phyloP scores from a whole-genome alignment of 2,329 filamentous ascomycete species.

The Penicillium sp. region DNA sequence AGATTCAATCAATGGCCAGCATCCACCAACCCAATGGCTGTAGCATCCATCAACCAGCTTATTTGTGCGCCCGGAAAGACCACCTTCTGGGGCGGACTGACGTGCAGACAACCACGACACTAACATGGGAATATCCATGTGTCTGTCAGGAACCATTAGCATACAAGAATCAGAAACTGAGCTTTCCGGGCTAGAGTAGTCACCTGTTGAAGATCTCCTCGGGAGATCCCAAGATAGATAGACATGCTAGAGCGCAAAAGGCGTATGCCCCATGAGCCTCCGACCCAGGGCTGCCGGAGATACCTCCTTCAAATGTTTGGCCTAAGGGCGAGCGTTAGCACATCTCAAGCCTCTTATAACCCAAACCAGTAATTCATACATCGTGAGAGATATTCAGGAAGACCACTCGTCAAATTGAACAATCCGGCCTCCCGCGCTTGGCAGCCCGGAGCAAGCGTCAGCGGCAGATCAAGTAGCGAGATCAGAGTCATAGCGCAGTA shows the following conservation, averaged over 20 bases:
- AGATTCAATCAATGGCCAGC: slow-evolving; percentile 87
- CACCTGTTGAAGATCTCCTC: slow-evolving; percentile 69
- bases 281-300: slow-evolving; percentile 77
- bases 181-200: background rate
- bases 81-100: slow-evolving; percentile 87
- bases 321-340: slow-evolving; percentile 49
- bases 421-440: slow-evolving; percentile 64
- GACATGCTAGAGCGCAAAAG: slow-evolving; percentile 86
- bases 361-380: slow-evolving; percentile 56
- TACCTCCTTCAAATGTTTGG: slow-evolving; percentile 93
- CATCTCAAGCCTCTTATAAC: background rate
- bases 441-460: slow-evolving; percentile 71
- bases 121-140: slow-evolving; percentile 73
- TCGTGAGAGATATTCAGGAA: slow-evolving; percentile 75
- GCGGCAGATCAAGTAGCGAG: slow-evolving; percentile 76
- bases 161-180: background rate
- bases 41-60: slow-evolving; percentile 98
- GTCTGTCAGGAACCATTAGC: slow-evolving; percentile 48
- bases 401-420: slow-evolving; percentile 65
- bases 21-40: slow-evolving; percentile 94
- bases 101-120: slow-evolving; percentile 85
- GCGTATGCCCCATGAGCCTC: slow-evolving; percentile 97
- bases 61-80: slow-evolving; percentile 90
- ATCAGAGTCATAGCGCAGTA: slow-evolving; percentile 88
- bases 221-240: slow-evolving; percentile 80